phyloP scores from a whole-genome alignment of 2,329 filamentous ascomycete genomes.

The Pyricularia pennisetigena region DNA sequence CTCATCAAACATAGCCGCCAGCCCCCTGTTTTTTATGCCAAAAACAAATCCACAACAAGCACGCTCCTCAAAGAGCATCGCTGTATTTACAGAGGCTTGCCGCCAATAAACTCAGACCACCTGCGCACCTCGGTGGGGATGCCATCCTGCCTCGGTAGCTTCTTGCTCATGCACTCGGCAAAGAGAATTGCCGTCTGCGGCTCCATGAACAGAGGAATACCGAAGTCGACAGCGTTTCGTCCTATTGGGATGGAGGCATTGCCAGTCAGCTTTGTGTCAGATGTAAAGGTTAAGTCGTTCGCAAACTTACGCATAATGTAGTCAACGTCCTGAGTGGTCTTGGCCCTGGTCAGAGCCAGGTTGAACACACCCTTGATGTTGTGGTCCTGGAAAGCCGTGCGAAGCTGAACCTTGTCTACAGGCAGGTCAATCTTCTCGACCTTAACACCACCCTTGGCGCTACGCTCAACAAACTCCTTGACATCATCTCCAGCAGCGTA shows the following conservation, averaged over 20 bases:
- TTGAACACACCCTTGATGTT: slow-evolving; percentile 96
- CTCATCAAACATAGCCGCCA: not conserved
- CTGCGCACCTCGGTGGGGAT: slow-evolving; percentile 85
- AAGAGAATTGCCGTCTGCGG: slow-evolving; percentile 96
- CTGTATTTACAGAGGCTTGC: slow-evolving; percentile 59
- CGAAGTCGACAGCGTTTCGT: slow-evolving; percentile 96
- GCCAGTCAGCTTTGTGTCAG: not conserved
- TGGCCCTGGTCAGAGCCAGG: slow-evolving; percentile 72
- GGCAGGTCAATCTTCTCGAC: slow-evolving; percentile 96
- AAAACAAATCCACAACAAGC: not conserved
- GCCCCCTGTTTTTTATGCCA: not conserved
- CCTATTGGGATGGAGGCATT: not conserved
- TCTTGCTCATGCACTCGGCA: slow-evolving; percentile 93
- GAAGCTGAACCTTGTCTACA: slow-evolving; percentile 86
- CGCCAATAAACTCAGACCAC: slow-evolving; percentile 93
- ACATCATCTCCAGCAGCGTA: slow-evolving; percentile 75
- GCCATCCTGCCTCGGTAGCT: slow-evolving; percentile 79
- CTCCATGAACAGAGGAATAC: slow-evolving; percentile 96
- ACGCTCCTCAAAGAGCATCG: not conserved
- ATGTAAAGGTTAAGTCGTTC: not conserved
- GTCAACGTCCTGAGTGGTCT: slow-evolving; percentile 81
- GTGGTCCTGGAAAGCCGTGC: slow-evolving; percentile 94
- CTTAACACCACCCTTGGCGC: slow-evolving; percentile 52
- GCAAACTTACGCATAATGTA: slow-evolving; percentile 71
- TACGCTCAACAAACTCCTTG: slow-evolving; percentile 72